phyloP scores from a whole-genome alignment of 108 stramenopile species.

The Ochromonas danica region DNA sequence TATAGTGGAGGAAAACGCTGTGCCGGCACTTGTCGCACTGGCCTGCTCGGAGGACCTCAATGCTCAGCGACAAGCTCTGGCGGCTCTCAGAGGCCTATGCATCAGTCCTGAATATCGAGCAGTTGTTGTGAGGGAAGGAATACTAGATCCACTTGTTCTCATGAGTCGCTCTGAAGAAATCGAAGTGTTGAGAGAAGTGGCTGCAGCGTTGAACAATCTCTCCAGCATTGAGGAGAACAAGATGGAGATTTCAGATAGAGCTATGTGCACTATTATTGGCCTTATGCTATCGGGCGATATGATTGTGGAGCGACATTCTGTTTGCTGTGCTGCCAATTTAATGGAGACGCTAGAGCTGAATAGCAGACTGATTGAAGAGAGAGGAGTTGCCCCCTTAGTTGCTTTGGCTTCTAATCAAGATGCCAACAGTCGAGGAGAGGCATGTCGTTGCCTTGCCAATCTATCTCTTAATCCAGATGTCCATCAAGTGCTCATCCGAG shows the following conservation, averaged over 20 bases:
- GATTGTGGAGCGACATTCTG: conserved; percentile 70
- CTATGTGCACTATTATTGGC: conserved; percentile 70
- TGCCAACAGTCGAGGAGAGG: conserved; percentile 62
- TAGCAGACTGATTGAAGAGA: conserved; percentile 66
- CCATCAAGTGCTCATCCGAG: conserved; percentile 64
- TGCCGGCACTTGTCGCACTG: conserved; percentile 66
- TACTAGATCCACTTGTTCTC: conserved; percentile 72
- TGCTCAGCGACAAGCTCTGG: conserved; percentile 69
- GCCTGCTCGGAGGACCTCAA: conserved; percentile 75
- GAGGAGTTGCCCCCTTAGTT: conserved; percentile 65
- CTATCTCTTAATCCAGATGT: conserved; percentile 73
- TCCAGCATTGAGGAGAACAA: conserved; percentile 75
- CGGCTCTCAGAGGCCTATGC: conserved; percentile 69
- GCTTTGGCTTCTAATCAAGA: conserved; percentile 63
- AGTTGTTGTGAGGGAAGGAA: conserved; percentile 65
- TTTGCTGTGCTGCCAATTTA: conserved; percentile 72
- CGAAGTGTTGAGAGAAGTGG: conserved; percentile 51
- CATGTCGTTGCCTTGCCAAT: conserved; percentile 68
- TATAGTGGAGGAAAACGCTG: conserved; percentile 68
- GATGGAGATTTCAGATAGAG: conserved; percentile 71
- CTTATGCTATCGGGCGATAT: conserved; percentile 66
- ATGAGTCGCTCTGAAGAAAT: conserved; percentile 70
- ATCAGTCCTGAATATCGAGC: conserved; percentile 64
- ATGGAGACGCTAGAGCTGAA: conserved; percentile 70
- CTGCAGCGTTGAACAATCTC: conserved; percentile 70